Base-by-base conservation (phyloP, 192 early-diverging fungal genomes). In the Coemansia sp. region DNA sequence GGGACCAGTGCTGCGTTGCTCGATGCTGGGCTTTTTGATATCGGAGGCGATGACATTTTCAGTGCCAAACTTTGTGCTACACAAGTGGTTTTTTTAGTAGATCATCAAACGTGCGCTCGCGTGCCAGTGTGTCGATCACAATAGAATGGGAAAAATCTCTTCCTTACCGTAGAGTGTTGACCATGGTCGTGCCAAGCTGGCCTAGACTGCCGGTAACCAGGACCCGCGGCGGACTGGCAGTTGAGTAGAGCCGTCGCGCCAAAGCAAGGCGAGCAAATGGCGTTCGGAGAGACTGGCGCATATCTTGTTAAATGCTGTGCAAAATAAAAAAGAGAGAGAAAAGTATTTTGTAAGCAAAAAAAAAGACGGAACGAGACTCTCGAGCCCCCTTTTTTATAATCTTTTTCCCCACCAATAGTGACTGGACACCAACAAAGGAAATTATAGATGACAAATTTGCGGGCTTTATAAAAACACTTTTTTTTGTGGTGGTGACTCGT, bases 1-100 rank as follows among this genome's bases (percentile, higher is more conserved):
- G 24, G 86, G 86, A 24, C 86, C 86, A 36, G 59, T 64, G 48
- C 27, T 60, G 63, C 72, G 72, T 27, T 83, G 79, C 29, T 69
- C 76, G 11, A 72, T 62, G 19, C 73, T 69, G n/a, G 86, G 83
- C 59, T 87, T 85, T 42, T 83, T 83, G 61, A 87, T 82, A 60
- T 87, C 86, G 0, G 86, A 87, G 8, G 84, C 83, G 54, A 87
- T 70, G 15, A 87, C 82, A 46, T 87, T 87, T 17, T 83, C 82
- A 41, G 55, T 76, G 58, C 86, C 86, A 62, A 84, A 86, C 74
- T 81, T 82, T 41, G 69, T 36, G 50, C 75, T 78, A 77, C 19
- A 35, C n/a, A 19, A n/a, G n/a, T n/a, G n/a, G n/a, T n/a, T n/a
- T n/a, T n/a, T n/a, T n/a, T n/a, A n/a, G 37, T 39, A 41, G 15